Percentiles rank a stretch among this genome's conserved stretches.
Evolutionary conservation across 2,329 filamentous ascomycete species (phyloP).

Genomic region (Sclerotinia borealis): DNA sequence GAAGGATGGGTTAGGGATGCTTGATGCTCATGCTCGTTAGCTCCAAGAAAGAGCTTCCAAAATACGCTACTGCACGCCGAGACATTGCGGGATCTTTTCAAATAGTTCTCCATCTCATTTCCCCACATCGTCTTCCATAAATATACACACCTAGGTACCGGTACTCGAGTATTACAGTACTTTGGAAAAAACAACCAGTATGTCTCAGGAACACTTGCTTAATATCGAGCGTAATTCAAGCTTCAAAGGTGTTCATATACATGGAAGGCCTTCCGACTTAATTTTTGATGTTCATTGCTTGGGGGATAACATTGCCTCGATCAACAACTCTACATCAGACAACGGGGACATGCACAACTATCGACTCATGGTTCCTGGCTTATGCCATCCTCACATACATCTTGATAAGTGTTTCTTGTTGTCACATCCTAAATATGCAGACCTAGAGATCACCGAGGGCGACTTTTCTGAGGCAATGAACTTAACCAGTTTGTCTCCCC

Average conservation of each 20-base stretch:
- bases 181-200: background rate
- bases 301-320: constrained; percentile 27
- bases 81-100: background rate
- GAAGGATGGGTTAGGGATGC: background rate
- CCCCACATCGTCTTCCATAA: background rate
- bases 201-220: background rate
- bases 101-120: background rate
- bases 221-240: background rate
- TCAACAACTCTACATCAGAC: constrained; percentile 21
- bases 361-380: constrained; percentile 43
- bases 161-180: no score
- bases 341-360: background rate
- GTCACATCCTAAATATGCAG: constrained; percentile 50
- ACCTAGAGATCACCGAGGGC: constrained; percentile 54
- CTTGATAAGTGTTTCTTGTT: constrained; percentile 62
- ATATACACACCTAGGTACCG: background rate
- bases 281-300: constrained; percentile 33
- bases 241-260: constrained; percentile 30
- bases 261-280: constrained; percentile 25
- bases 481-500: constrained; percentile 38
- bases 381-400: constrained; percentile 70
- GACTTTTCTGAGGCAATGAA: constrained; percentile 60
- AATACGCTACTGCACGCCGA: constrained; percentile 1
- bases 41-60: constrained; percentile 5
- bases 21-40: background rate